A percentile compares a stretch with the other conserved stretches of the same genome.
Evolutionary conservation across 2,329 filamentous ascomycete genomes (phyloP).

Genomic region (Ceratocystis variospora): DNA sequence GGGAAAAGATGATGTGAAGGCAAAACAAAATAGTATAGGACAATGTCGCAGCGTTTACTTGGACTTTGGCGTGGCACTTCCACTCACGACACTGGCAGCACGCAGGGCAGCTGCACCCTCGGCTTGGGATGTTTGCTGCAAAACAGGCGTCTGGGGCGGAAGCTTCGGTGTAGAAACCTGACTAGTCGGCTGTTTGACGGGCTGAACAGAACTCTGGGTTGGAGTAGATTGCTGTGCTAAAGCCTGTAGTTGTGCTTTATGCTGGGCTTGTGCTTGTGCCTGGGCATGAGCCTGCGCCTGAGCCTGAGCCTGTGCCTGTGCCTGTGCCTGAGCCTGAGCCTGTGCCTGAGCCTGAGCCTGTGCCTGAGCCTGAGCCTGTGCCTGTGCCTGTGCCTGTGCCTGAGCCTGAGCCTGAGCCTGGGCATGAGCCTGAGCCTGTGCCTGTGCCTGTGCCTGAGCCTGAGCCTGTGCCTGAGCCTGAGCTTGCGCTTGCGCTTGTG

Average conservation of each 20-base stretch:
- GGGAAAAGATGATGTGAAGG: not conserved
- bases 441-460: constrained; percentile 22
- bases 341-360: constrained; percentile 19
- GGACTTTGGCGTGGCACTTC: constrained; percentile 28
- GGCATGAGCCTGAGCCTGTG: constrained; percentile 30
- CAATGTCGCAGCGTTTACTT: not conserved
- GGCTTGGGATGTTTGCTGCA: constrained; percentile 1
- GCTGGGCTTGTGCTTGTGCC: constrained; percentile 16
- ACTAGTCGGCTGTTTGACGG: not conserved
- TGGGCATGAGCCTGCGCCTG: constrained; percentile 16
- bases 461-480: constrained; percentile 28
- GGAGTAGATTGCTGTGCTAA: constrained; percentile 20
- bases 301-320: constrained; percentile 14
- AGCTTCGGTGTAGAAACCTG: constrained; percentile 2
- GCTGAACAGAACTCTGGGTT: not conserved
- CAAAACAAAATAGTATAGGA: not conserved
- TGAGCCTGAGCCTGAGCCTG: constrained; percentile 26
- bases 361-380: constrained; percentile 14
- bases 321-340: constrained; percentile 18
- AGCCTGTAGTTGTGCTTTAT: constrained; percentile 20
- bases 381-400: constrained; percentile 17
- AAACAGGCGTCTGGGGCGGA: constrained; percentile 11
- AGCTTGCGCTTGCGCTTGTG: constrained; percentile 28
- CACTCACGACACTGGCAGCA: constrained; percentile 28
- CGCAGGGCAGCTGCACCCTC: constrained; percentile 9